These are phyloP conservation scores for Aschersonia sp. DNA, from an alignment of 2,329 filamentous ascomycete genomes.

Conservation along the genomic window DNA sequence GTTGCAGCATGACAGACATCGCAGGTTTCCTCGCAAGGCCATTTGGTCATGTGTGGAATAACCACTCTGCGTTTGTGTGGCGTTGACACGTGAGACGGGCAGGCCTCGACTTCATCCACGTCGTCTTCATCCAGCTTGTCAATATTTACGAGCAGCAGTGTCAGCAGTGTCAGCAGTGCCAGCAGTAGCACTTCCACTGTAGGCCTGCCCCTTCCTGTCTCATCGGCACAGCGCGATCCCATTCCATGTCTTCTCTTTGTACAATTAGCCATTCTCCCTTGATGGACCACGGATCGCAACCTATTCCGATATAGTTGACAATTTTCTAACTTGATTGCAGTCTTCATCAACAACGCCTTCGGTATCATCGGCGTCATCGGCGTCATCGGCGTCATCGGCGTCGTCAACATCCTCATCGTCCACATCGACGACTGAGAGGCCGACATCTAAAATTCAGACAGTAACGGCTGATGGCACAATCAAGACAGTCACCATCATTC, in stretches of 20 bases:
- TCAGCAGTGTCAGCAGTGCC: conserved; percentile 1
- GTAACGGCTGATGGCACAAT: conserved; percentile 39
- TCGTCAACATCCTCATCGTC: not conserved
- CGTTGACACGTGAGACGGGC: conserved; percentile 19
- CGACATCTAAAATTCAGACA: conserved; percentile 26
- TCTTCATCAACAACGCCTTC: not conserved
- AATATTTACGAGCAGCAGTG: conserved; percentile 9
- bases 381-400: not conserved
- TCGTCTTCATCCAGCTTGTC: conserved; percentile 8
- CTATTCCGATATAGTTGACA: too few relatives aligned
- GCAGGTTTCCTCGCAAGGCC: too few relatives aligned
- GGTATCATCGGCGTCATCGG: not conserved
- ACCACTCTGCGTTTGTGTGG: conserved; percentile 4
- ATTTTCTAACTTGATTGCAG: not conserved
- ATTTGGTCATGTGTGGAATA: too few relatives aligned
- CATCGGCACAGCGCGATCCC: not conserved
- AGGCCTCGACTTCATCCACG: conserved; percentile 14
- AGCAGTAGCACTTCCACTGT: conserved; percentile 19
- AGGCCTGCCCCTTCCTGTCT: conserved; percentile 12
- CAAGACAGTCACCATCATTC: conserved; percentile 38
- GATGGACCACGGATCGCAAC: too few relatives aligned
- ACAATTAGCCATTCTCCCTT: too few relatives aligned
- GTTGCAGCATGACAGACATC: too few relatives aligned
- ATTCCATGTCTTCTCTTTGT: too few relatives aligned
- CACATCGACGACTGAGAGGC: not conserved